Evolutionary conservation across 1,139 yeast species (phyloP), one percentile per base, ranked within the genome.

Genomic region (Candida freyschussii): DNA sequence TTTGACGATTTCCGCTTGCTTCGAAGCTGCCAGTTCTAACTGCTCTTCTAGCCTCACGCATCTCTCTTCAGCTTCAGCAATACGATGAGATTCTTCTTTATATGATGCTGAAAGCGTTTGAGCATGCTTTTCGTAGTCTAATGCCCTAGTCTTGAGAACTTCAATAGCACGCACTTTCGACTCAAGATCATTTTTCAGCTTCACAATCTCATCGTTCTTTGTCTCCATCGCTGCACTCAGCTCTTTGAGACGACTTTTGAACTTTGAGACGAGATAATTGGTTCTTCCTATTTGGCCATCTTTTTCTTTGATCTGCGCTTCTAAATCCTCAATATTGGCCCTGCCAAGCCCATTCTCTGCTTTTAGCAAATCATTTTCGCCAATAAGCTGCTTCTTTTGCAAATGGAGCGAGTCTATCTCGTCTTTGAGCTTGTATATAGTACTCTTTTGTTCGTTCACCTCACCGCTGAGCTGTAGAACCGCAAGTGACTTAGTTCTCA

Each of bases 401-500:
- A 45, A 37, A 1, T 42, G 38, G 12, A 55, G 30, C 4, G 47
- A 41, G 6, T 52, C 50, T 3, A 59, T 29, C 11, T 52, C 45
- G 13, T 46, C 47, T 27, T 53, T 47, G 12, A 62, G 42, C 8
- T 43, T 37, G 6, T 43, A 41, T 2, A 57, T 44, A 19, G 44
- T 46, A 14, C 48, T 40, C 27, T 47, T 41, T 7, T 44, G 27
- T 5, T 39, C 29, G 12, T 40, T 39, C 7, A 54, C 29, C 13
- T 50, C 40, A 40, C 48, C 45, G 34, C 55, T 60, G 37, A 55
- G 48, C 32, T 45, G 50, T 36, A 48, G 40, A 23, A 63, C 50
- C 27, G 54, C 55, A 31, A 49, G 52, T 16, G 62, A 71, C 55
- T 76, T 82, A 34, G 63, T 69, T 27, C 68, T 70, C 60, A 78